Evolutionary conservation across 2,329 filamentous ascomycete species (phyloP), one percentile per base, ranked within the genome.

Genomic region (Alternaria longipes): DNA sequence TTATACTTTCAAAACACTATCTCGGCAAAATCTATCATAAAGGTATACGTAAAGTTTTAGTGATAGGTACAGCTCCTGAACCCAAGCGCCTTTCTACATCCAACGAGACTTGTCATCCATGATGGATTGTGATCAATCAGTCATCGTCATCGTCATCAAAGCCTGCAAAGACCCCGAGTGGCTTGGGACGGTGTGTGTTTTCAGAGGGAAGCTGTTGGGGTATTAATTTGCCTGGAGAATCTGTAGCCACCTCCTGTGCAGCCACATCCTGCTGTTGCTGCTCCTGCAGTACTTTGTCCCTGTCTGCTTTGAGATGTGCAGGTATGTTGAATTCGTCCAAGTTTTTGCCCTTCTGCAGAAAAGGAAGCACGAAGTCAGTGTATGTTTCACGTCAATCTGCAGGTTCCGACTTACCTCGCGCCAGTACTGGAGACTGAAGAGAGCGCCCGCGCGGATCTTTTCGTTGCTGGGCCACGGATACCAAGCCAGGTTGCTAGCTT

Each of bases 391-490:
- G 8, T 11, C 18, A 11, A 50, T 38, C 6, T 26, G 16, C 20
- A 18, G 1, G 7, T 50, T 20, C 32, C 32, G 20, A 50, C 46
- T 12, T 50, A 50, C 46, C 6, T 71, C 70, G 26, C 68, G 67
- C 54, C 67, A 71, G 36, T 67, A 67, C 41, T 67, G 65, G 41
- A 73, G 47, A n/a, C 71, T 69, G 59, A 67, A 69, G 42, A 96
- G 82, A 2, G 89, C 88, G 36, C 92, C 91, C 16, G 82, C 81
- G 32, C 87, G 85, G 64, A 95, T 91, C 60, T 88, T 85, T 32
- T 90, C 87, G 64, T 92, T 88, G 28, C 82, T 83, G 0, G 92
- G 92, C 92, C 92, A 96, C 1, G 92, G 92, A 47, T 88, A 84
- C 80, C 93, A 96, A 3, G 65, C 58, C 7, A 70, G 59, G 18